Conservation (phyloP, 164 flowering plant genomes). For the Echeveria elegans region DNA sequence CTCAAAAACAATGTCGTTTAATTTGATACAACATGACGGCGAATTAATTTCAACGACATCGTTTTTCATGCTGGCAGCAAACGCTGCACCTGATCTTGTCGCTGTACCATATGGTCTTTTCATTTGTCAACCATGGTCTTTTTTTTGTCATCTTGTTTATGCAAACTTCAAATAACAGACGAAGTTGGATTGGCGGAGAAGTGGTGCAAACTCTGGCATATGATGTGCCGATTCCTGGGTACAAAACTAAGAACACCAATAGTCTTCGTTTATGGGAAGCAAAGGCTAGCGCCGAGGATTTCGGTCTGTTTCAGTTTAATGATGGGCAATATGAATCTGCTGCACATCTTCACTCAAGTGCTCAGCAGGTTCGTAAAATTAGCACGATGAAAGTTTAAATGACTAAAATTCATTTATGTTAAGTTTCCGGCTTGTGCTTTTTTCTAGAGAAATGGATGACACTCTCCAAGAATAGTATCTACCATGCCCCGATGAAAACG, state of each 20-base stretch:
- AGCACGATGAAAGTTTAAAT: too few species aligned
- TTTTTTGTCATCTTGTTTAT: not conserved
- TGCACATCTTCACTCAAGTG: constrained; percentile 71
- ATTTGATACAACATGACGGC: too few species aligned
- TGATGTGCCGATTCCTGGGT: constrained; percentile 99
- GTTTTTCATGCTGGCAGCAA: too few species aligned
- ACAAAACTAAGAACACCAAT: constrained; percentile 84
- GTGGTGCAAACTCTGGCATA: constrained; percentile 81
- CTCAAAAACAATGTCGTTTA: too few species aligned
- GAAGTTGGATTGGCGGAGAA: constrained; percentile 90
- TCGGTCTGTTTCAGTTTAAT: constrained; percentile 69
- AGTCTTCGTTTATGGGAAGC: constrained; percentile 99
- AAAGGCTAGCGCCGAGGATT: constrained; percentile 71
- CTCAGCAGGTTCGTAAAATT: constrained; percentile 64
- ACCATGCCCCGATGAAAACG: not conserved
- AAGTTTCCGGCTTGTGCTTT: not conserved
- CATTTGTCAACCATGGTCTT: not conserved
- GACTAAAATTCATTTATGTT: not conserved
- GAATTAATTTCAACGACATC: too few species aligned
- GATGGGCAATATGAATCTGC: constrained; percentile 91
- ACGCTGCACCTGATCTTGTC: too few species aligned
- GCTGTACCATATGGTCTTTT: not conserved
- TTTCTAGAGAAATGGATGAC: not conserved
- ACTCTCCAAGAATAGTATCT: not conserved
- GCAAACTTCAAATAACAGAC: constrained; percentile 33